Conservation (phyloP, 179 eudicot species). For the Pouteria campechiana region DNA sequence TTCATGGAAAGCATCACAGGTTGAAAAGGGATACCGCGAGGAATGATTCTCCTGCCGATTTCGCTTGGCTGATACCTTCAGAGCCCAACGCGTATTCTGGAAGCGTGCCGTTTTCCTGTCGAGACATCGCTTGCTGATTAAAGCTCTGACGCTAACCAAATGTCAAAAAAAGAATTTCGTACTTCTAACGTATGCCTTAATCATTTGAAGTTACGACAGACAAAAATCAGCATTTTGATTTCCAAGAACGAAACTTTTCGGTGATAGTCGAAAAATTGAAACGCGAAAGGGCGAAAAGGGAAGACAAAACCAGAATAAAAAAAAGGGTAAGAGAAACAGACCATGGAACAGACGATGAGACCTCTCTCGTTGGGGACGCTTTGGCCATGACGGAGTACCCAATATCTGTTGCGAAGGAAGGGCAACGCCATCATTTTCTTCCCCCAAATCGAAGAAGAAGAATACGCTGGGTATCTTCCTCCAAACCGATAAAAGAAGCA, state of each 20-base stretch:
- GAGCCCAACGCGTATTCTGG: constrained; percentile 56
- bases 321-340: constrained; percentile 7
- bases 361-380: constrained; percentile 80
- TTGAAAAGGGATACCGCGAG: constrained; percentile 35
- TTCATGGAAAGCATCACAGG: not conserved
- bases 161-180: no score
- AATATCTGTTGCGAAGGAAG: constrained; percentile 42
- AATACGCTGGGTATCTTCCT: no score
- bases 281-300: no score
- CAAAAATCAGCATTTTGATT: no score
- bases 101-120: constrained; percentile 78
- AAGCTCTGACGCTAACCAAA: no score
- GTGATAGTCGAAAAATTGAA: no score
- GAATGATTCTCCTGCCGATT: constrained; percentile 52
- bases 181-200: no score
- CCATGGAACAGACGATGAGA: constrained; percentile 81
- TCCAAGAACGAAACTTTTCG: no score
- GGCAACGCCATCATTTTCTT: constrained; percentile 2
- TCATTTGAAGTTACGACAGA: no score
- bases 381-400: constrained; percentile 87
- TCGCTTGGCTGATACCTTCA: constrained; percentile 70
- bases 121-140: not conserved
- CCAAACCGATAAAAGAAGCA: no score
- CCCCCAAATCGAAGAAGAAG: no score
- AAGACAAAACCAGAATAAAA: no score